Evolutionary conservation across 2,329 filamentous ascomycete genomes (phyloP).

Genomic region (Massarina eburnea): DNA sequence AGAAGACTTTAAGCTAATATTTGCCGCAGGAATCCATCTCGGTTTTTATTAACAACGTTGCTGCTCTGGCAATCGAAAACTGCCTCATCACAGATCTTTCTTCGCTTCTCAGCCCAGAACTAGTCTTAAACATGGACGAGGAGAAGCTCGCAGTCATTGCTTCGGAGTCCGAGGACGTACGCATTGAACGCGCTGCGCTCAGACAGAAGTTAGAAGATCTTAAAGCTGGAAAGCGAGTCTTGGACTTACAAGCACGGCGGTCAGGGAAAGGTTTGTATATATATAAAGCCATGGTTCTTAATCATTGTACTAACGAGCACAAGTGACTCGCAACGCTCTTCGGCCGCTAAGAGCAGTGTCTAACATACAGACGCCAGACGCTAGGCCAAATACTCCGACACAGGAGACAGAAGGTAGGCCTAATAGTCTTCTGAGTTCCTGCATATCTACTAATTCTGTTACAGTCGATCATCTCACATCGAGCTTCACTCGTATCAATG

Average conservation of each 20-base stretch:
- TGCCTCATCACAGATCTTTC: slow-evolving; percentile 24
- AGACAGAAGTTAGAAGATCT: slow-evolving; percentile 17
- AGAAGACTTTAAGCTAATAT: background rate
- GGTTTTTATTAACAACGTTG: slow-evolving; percentile 30
- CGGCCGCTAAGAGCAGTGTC: background rate
- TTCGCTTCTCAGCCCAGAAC: slow-evolving; percentile 20
- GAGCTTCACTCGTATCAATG: background rate
- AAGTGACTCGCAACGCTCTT: background rate
- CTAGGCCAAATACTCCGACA: background rate
- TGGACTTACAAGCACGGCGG: slow-evolving; percentile 19
- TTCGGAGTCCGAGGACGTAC: slow-evolving; percentile 25
- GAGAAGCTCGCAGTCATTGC: slow-evolving; percentile 23
- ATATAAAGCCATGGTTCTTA: background rate
- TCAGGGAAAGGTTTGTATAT: slow-evolving; percentile 6
- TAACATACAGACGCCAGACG: background rate
- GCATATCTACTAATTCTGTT: background rate
- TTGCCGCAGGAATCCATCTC: slow-evolving; percentile 20
- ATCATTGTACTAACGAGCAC: background rate
- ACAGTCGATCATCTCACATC: background rate
- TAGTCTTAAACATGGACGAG: slow-evolving; percentile 22
- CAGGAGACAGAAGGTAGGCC: background rate
- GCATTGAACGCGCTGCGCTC: slow-evolving; percentile 13
- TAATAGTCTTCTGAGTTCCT: background rate
- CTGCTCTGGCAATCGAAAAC: slow-evolving; percentile 28
- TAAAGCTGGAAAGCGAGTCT: slow-evolving; percentile 13